Conservation (phyloP, 73 alveolate genomes). For the Stentor roeselii region DNA sequence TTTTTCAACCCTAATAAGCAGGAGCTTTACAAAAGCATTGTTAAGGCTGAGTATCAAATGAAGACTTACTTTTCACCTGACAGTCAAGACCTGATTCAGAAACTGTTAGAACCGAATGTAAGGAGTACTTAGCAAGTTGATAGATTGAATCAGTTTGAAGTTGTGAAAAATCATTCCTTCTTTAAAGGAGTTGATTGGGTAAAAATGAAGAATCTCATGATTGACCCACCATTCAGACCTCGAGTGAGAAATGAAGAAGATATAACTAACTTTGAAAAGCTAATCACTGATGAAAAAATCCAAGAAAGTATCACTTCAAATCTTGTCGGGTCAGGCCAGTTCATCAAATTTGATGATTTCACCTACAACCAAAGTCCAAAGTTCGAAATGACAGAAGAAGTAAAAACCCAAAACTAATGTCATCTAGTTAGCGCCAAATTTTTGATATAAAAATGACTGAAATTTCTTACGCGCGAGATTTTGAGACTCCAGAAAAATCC, state of each 20-base stretch:
- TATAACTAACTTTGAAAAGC: neutral
- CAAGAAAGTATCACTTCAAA: neutral
- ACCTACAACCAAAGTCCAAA: neutral
- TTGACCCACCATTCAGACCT: neutral
- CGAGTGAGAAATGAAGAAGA: neutral
- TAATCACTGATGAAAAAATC: neutral
- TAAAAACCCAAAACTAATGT: too few species aligned
- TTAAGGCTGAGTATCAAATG: constrained; percentile 13
- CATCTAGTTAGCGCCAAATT: constrained; percentile 12
- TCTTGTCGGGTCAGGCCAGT: neutral
- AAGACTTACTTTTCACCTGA: neutral
- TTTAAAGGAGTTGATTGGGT: neutral
- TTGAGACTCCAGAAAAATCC: constrained; percentile 20
- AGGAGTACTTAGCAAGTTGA: neutral
- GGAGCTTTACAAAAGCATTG: neutral
- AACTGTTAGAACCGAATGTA: neutral
- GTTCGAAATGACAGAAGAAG: neutral
- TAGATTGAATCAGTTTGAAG: neutral
- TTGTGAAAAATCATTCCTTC: neutral
- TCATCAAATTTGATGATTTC: neutral
- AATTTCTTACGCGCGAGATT: constrained; percentile 9
- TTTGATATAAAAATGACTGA: constrained; percentile 8
- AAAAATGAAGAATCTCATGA: too few species aligned
- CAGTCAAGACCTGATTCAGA: neutral
- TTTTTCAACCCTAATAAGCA: constrained; percentile 40